phyloP scores from a whole-genome alignment of 805 yeast genomes.

The Saturnispora serradocipensis region DNA sequence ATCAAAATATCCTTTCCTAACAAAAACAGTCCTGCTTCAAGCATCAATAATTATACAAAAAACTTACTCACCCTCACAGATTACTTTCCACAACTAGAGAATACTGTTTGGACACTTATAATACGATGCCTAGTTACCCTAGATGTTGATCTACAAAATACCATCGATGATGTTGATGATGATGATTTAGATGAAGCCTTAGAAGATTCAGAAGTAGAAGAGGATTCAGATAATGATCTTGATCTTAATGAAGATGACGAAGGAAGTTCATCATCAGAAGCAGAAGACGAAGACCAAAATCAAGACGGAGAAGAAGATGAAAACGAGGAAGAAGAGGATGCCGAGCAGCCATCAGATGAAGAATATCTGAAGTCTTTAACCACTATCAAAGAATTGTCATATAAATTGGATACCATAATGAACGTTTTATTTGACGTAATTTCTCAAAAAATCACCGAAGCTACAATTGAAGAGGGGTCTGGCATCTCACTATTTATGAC shows the following conservation, averaged over 20 bases:
- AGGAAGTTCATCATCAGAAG: constrained; percentile 17
- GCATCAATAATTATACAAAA: constrained; percentile 51
- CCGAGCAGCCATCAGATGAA: constrained; percentile 28
- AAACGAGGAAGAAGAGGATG: constrained; percentile 35
- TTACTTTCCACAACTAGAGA: constrained; percentile 71
- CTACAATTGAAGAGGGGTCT: constrained; percentile 47
- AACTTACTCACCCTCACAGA: constrained; percentile 52
- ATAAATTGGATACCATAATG: constrained; percentile 66
- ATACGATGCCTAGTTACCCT: constrained; percentile 74
- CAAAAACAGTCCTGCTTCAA: constrained; percentile 50
- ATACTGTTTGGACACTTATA: constrained; percentile 69
- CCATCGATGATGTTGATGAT: constrained; percentile 76
- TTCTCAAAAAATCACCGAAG: constrained; percentile 37
- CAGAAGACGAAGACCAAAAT: constrained; percentile 28
- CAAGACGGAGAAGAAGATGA: constrained; percentile 29
- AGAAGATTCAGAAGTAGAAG: constrained; percentile 24
- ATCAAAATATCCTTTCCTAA: constrained; percentile 67
- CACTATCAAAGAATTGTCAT: constrained; percentile 44
- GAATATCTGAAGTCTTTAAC: constrained; percentile 39
- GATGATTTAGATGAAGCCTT: constrained; percentile 46
- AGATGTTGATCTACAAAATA: constrained; percentile 88
- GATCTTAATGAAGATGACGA: constrained; percentile 26
- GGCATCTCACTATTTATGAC: constrained; percentile 66
- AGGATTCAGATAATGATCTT: constrained; percentile 21
- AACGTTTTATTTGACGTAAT: constrained; percentile 47